Base-by-base conservation (phyloP, 2,329 filamentous ascomycete genomes). In the Colletotrichum sidae region DNA sequence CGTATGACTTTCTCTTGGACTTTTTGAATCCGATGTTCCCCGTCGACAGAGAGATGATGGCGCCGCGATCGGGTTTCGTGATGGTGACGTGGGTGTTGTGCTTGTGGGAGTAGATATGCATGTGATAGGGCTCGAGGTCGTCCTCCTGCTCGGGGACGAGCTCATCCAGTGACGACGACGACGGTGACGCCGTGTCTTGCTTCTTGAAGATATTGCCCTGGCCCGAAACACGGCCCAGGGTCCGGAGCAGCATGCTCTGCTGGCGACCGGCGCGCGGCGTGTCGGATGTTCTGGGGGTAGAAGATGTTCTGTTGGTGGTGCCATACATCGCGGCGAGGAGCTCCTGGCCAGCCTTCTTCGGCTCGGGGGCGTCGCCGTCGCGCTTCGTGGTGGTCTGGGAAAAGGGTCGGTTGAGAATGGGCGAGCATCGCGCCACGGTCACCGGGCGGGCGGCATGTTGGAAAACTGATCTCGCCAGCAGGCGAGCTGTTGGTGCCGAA, bases 61-160 rank as follows among this genome's bases (percentile, higher is more conserved):
- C 87, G 69, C 93, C 87, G 52, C 91, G 86, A 76, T 93, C 90
- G 35, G 96, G 94, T 73, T 90, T 90, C 25, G 94, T 93, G 70
- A 97, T 87, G 1, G 94, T 97, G 73, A 99, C 87, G 79, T 98
- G 93, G 17, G 93, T 96, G 82, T 99, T 99, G 86, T 97, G 96
- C 81, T 93, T 96, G 77, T 92, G 90, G 35, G 91, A 82, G 80
- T 89, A 95, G 76, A 99, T 84, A 81, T 97, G 93, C 69, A 99
- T 86, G 77, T 97, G 93, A 81, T 93, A 93, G 2, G 92, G 90
- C 74, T 91, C 86, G 42, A 81, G 68, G 12, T 77, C 70, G 55
- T 81, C 74, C 49, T 83, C 79, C 2, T 63, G 68, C 5, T 70
- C 69, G 42, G 72, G 50, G 38, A 71, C 73, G 7, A 76, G 64